Evolutionary conservation across 208 protist species (phyloP), one percentile per base, ranked within the genome.

Genomic region (Crithidia bombi): DNA sequence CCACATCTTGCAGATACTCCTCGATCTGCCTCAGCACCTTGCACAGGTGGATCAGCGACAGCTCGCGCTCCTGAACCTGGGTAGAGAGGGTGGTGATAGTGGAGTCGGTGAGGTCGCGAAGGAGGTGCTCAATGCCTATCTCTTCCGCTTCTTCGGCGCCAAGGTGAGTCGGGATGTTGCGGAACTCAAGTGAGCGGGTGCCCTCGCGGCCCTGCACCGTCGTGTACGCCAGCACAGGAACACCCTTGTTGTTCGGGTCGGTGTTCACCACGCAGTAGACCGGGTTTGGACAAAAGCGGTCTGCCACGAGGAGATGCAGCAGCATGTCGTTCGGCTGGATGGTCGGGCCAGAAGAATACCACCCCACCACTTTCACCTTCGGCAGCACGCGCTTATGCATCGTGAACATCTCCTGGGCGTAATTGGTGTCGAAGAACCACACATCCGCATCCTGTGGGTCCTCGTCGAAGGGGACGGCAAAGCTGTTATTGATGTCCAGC

Each of bases 401-500:
- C 26, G 56, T 63, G 64, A 96, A 99, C 98, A 99, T 99, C 52
- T 98, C 93, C 83, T 97, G 87, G 0, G 90, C 89, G 75, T 96
- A 96, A 76, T 94, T 95, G 6, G 83, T 95, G 89, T 99, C 98
- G 23, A 99, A 89, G 83, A 99, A 99, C 98, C 98, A 99, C 65
- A 99, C 98, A 52, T 93, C 91, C 1, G 93, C 89, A 65, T 99
- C 93, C 38, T 94, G 85, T 23, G 90, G 74, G 81, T 99, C 98
- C 81, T 99, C 98, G 79, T 99, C 99, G 78, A 99, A 99, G 15
- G 99, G 99, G 26, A 99, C 96, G 35, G 98, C 99, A 82, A 98
- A 99, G 67, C 90, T 97, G 88, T 99, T 99, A 81, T 98, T 96
- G 69, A 97, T 94, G 78, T 97, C 92, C 0, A 97, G 77, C 32